phyloP scores from a whole-genome alignment of 2,329 filamentous ascomycete species.

The Knufia petricola region DNA sequence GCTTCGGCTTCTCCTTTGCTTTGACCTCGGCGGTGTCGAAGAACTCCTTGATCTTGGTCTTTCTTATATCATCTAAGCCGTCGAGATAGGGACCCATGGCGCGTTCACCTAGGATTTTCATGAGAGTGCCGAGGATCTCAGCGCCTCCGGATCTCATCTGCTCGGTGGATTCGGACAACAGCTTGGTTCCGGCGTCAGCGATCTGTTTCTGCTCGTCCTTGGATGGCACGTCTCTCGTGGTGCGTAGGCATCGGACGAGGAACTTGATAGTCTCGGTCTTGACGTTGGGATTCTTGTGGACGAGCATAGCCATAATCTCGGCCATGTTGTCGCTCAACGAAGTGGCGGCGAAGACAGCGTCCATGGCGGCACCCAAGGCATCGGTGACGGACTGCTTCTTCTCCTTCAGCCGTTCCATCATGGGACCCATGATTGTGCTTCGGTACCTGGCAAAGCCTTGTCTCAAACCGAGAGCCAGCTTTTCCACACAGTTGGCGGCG shows the following conservation, averaged over 20 bases:
- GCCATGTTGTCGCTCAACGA: conserved; percentile 78
- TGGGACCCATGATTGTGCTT: conserved; percentile 68
- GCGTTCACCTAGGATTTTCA: conserved; percentile 97
- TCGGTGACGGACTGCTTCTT: conserved; percentile 88
- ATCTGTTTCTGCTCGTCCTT: conserved; percentile 77
- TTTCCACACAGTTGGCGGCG: conserved; percentile 85
- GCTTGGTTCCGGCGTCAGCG: conserved; percentile 79
- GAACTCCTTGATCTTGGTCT: conserved; percentile 91
- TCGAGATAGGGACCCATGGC: conserved; percentile 90
- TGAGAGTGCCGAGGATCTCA: conserved; percentile 83
- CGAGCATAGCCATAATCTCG: conserved; percentile 73
- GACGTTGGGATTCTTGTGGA: conserved; percentile 94
- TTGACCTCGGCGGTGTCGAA: conserved; percentile 74
- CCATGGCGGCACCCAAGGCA: conserved; percentile 74
- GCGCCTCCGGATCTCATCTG: conserved; percentile 78
- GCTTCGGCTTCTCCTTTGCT: conserved; percentile 85
- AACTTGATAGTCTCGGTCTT: conserved; percentile 95
- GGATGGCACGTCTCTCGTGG: conserved; percentile 70
- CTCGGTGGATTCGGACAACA: conserved; percentile 81
- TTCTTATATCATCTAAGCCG: conserved; percentile 87
- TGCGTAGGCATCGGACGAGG: conserved; percentile 75
- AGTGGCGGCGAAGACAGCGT: conserved; percentile 58
- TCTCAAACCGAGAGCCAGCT: conserved; percentile 75
- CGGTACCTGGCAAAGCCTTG: conserved; percentile 72
- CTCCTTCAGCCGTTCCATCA: conserved; percentile 93